Evolutionary conservation across 2,329 filamentous ascomycete species (phyloP).

Genomic region (Fusarium dimerum): DNA sequence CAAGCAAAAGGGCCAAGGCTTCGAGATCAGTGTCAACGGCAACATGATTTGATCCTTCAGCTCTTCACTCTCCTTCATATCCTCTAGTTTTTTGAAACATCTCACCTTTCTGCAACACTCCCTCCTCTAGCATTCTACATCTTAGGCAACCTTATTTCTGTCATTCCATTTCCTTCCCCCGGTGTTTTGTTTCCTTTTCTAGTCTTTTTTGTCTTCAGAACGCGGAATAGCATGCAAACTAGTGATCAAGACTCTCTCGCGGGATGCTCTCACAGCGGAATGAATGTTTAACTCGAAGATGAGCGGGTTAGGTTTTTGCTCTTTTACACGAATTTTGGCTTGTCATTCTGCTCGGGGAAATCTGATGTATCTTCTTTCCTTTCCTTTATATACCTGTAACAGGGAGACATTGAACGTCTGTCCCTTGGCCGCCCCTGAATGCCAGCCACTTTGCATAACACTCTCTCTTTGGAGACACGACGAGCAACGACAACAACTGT

Average conservation of each 20-base stretch:
- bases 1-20: slow-evolving; percentile 81
- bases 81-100: background rate
- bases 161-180: slow-evolving; percentile 6
- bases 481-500: slow-evolving; percentile 8
- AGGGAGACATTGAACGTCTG: background rate
- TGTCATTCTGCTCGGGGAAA: slow-evolving; percentile 9
- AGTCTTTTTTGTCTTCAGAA: slow-evolving; percentile 16
- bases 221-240: slow-evolving; percentile 26
- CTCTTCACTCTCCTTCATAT: background rate
- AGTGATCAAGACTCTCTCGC: slow-evolving; percentile 29
- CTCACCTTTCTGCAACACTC: background rate
- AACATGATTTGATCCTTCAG: slow-evolving; percentile 62
- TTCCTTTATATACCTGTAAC: background rate
- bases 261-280: slow-evolving; percentile 30
- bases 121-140: slow-evolving; percentile 1
- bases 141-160: background rate
- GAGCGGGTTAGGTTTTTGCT: slow-evolving; percentile 18
- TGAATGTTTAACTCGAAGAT: slow-evolving; percentile 29
- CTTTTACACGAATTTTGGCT: slow-evolving; percentile 10
- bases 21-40: slow-evolving; percentile 80
- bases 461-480: slow-evolving; percentile 7
- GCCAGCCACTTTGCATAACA: slow-evolving; percentile 11
- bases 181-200: slow-evolving; percentile 8
- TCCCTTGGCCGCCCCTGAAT: background rate
- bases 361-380: background rate